Evolutionary conservation across 2,329 filamentous ascomycete species (phyloP).

Genomic region (Ophioceras dolichostomum): DNA sequence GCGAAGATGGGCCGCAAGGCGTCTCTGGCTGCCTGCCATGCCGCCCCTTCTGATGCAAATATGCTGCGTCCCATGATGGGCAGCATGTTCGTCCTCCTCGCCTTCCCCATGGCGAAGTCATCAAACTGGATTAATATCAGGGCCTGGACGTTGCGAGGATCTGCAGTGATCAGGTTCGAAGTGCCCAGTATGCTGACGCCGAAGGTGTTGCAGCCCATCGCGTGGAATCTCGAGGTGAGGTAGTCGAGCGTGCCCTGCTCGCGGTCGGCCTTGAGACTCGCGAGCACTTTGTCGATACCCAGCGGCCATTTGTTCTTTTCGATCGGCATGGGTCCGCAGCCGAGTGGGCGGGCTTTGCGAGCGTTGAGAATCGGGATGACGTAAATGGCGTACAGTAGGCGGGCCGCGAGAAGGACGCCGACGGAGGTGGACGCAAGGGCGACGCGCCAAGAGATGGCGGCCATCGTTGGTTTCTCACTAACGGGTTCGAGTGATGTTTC

Average conservation of each 20-base stretch:
- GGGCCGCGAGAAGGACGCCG: no score
- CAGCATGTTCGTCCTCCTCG: no score
- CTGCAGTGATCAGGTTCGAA: neutral
- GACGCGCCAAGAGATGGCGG: no score
- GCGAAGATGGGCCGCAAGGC: constrained; percentile 41
- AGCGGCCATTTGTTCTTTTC: constrained; percentile 19
- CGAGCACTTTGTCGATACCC: constrained; percentile 44
- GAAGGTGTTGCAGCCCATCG: constrained; percentile 45
- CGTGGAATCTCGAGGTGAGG: constrained; percentile 22
- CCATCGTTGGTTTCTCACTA: no score
- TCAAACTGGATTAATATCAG: no score
- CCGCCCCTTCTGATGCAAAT: no score
- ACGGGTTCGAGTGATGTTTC: no score
- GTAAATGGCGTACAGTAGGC: no score
- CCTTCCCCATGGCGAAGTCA: no score
- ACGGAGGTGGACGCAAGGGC: no score
- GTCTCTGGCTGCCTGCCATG: constrained; percentile 39
- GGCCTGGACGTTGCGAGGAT: no score
- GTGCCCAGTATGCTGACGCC: constrained; percentile 8
- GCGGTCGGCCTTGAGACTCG: constrained; percentile 43
- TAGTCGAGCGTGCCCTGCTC: constrained; percentile 30
- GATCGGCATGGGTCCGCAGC: neutral
- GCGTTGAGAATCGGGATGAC: no score
- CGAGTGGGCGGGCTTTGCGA: neutral
- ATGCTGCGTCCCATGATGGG: constrained; percentile 35